phyloP scores from a whole-genome alignment of 495 filamentous ascomycete species.

The Cryomyces antarcticus region DNA sequence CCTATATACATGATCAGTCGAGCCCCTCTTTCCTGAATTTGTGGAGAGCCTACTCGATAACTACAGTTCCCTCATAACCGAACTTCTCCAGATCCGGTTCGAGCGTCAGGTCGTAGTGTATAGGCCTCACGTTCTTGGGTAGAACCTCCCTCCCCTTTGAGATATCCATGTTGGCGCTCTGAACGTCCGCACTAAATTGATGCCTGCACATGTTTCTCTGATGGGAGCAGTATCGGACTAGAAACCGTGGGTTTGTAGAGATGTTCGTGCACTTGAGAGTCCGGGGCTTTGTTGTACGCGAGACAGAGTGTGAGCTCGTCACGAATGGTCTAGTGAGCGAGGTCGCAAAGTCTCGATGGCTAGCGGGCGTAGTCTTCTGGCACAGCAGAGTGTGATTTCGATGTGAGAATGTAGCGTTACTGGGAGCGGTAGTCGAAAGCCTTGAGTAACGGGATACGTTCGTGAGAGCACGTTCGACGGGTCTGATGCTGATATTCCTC shows the following conservation, averaged over 20 bases:
- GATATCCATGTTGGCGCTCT: constrained; percentile 23
- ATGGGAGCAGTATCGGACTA: constrained; percentile 21
- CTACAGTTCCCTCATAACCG: constrained; percentile 47
- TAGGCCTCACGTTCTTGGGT: constrained; percentile 47
- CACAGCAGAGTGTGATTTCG: neutral
- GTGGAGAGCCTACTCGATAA: constrained; percentile 35
- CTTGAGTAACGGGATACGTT: neutral
- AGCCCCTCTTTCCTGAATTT: neutral
- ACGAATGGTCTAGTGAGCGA: neutral
- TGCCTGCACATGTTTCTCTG: constrained; percentile 22
- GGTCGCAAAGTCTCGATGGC: neutral
- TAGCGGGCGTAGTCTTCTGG: neutral
- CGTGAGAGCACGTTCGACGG: neutral
- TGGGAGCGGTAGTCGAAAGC: neutral
- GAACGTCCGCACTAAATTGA: constrained; percentile 12
- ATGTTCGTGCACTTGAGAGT: no score
- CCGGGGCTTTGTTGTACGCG: no score
- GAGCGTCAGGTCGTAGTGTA: constrained; percentile 50
- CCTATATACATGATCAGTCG: neutral
- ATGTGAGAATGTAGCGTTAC: neutral
- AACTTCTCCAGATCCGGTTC: constrained; percentile 54
- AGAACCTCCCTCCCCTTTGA: constrained; percentile 38
- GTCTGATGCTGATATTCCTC: neutral
- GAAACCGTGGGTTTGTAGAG: no score
- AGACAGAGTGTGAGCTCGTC: neutral